Percentiles rank a stretch among this genome's conserved stretches.
These are phyloP conservation scores for Microsporum audouinii DNA, from an alignment of 2,329 filamentous ascomycete species.

Conservation along the genomic window DNA sequence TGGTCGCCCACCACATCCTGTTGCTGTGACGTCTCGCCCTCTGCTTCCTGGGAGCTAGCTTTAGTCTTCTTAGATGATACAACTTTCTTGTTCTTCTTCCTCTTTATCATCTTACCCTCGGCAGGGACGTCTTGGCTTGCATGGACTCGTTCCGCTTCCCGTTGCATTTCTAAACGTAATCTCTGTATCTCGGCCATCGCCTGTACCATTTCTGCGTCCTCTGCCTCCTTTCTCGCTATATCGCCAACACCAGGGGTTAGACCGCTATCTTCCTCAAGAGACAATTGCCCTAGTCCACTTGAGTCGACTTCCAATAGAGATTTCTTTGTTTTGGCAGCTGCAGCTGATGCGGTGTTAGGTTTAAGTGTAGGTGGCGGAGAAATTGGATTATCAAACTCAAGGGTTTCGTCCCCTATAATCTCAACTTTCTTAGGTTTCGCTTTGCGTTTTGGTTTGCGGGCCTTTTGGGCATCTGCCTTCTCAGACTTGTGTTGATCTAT, in stretches of 20 bases:
- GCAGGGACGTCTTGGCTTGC: constrained; percentile 37
- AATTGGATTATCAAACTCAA: constrained; percentile 34
- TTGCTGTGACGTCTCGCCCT: constrained; percentile 18
- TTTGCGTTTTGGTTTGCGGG: constrained; percentile 23
- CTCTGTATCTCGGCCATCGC: constrained; percentile 84
- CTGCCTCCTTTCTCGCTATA: constrained; percentile 56
- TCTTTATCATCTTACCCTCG: constrained; percentile 38
- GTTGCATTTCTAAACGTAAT: constrained; percentile 69
- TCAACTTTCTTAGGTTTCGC: constrained; percentile 50
- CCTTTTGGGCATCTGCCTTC: constrained; percentile 25
- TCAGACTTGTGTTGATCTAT: constrained; percentile 40
- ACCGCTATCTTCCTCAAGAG: constrained; percentile 46
- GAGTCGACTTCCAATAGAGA: constrained; percentile 75
- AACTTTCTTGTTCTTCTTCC: constrained; percentile 52
- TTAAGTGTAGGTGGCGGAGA: constrained; percentile 45
- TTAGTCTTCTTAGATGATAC: constrained; percentile 36
- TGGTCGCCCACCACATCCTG: constrained; percentile 3
- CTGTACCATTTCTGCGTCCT: constrained; percentile 78
- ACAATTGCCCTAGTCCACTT: constrained; percentile 62
- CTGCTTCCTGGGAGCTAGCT: constrained; percentile 4
- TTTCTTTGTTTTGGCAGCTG: constrained; percentile 42
- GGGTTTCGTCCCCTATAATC: constrained; percentile 62
- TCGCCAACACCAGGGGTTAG: constrained; percentile 34
- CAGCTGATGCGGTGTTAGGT: constrained; percentile 32
- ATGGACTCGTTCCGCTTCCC: constrained; percentile 37